These are phyloP conservation scores for Trichoderma sp. DNA, from an alignment of 2,329 filamentous ascomycete species.

Conservation along the genomic window DNA sequence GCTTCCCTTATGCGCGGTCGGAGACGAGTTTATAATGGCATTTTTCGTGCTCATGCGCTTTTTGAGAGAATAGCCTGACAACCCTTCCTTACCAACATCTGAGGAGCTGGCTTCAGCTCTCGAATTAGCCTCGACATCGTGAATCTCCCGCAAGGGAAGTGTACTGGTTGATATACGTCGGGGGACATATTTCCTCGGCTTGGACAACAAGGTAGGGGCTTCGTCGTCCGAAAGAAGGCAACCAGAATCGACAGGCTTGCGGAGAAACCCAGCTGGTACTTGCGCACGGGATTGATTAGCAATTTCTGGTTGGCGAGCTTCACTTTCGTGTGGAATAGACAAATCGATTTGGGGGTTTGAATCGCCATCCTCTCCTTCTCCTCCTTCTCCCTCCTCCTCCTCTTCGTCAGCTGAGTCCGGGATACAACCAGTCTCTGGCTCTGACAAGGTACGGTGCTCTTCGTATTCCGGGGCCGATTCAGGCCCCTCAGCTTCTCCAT, in stretches of 20 bases:
- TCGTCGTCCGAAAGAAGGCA: slow-evolving; percentile 38
- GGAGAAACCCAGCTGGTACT: neutral
- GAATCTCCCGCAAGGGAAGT: neutral
- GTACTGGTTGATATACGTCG: neutral
- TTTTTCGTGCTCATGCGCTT: neutral
- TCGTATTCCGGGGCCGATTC: neutral
- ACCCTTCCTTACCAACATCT: neutral
- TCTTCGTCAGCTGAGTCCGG: slow-evolving; percentile 10
- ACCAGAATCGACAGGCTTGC: slow-evolving; percentile 17
- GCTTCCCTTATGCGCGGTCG: neutral
- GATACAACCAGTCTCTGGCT: slow-evolving; percentile 9
- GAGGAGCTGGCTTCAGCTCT: neutral
- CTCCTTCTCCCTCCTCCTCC: neutral
- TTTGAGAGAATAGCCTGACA: neutral
- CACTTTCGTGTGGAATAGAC: slow-evolving; percentile 5
- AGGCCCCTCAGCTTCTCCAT: slow-evolving; percentile 9
- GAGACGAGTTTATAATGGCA: neutral
- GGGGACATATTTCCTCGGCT: slow-evolving; percentile 12
- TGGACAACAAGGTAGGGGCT: slow-evolving; percentile 29
- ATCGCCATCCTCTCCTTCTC: neutral
- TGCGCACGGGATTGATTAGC: neutral
- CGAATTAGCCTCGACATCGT: neutral
- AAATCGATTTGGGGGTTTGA: neutral
- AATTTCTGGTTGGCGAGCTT: slow-evolving; percentile 14
- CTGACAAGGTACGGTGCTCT: neutral